A percentile compares a stretch with the other conserved stretches of the same genome.
Evolutionary conservation across 257 asterid genomes (phyloP).

Genomic region (Jasminum sambac): DNA sequence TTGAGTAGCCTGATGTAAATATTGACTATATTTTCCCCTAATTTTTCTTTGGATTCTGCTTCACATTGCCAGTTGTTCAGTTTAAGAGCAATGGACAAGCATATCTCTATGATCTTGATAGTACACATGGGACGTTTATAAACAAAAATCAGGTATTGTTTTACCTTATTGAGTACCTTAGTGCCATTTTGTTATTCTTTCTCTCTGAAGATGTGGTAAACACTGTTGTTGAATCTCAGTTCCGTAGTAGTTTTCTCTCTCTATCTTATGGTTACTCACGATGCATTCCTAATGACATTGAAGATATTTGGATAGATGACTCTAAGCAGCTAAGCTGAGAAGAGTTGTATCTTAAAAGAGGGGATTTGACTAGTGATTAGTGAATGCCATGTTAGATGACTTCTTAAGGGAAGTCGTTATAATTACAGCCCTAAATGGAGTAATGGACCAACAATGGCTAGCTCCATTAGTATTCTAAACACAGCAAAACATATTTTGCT

Average conservation of each 20-base stretch:
- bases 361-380: neutral
- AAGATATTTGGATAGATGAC: neutral
- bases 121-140: slow-evolving; percentile 90
- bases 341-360: neutral
- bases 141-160: slow-evolving; percentile 80
- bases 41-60: slow-evolving; percentile 22
- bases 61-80: slow-evolving; percentile 72
- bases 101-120: slow-evolving; percentile 83
- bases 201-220: neutral
- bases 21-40: neutral
- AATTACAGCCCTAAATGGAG: neutral
- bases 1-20: slow-evolving; percentile 1
- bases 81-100: slow-evolving; percentile 73
- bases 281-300: neutral
- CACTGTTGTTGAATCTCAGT: slow-evolving; percentile 21
- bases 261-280: neutral
- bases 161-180: slow-evolving; percentile 14
- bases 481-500: neutral
- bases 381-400: neutral
- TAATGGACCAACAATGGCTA: neutral
- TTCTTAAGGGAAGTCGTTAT: neutral
- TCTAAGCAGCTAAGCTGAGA: neutral
- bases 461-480: neutral
- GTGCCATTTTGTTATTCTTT: neutral
- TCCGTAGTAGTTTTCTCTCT: neutral